phyloP scores from a whole-genome alignment of 345 rosid species.

The Sisymbrium irio region DNA sequence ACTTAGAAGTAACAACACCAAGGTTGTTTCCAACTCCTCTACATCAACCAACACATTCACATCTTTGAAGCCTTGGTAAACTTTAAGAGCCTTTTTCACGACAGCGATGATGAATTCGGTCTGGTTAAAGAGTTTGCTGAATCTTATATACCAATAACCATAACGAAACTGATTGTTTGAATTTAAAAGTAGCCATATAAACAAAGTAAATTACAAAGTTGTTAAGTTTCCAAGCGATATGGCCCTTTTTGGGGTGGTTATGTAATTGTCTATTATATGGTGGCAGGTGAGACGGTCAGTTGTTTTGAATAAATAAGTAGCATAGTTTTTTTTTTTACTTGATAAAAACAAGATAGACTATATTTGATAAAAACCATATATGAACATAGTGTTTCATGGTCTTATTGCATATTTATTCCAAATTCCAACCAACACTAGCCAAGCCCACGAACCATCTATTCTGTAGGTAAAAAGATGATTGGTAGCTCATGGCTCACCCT shows the following conservation, averaged over 20 bases:
- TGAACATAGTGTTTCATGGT: too few species aligned
- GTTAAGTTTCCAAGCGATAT: too few species aligned
- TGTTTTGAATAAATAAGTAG: neutral
- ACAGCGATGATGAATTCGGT: slow-evolving; percentile 44
- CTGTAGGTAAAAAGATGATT: too few species aligned
- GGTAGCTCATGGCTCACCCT: too few species aligned
- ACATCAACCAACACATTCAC: slow-evolving; percentile 55
- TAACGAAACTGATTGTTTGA: neutral
- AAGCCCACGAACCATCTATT: too few species aligned
- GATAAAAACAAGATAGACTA: too few species aligned
- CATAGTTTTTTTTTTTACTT: too few species aligned
- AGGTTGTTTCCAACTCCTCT: slow-evolving; percentile 56
- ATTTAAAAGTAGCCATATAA: too few species aligned
- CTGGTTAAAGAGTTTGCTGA: slow-evolving; percentile 51
- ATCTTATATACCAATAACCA: neutral
- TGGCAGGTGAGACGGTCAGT: neutral
- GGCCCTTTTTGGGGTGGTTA: neutral
- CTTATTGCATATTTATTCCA: too few species aligned
- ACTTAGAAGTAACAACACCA: slow-evolving; percentile 44
- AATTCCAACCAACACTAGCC: too few species aligned
- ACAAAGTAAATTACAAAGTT: too few species aligned
- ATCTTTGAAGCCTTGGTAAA: slow-evolving; percentile 52
- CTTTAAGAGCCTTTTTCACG: slow-evolving; percentile 51
- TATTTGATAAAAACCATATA: too few species aligned
- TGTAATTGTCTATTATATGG: neutral